A percentile compares a stretch with the other conserved stretches of the same genome.
phyloP scores from a whole-genome alignment of 306 rosid species.

The Leucaena leucocephala region DNA sequence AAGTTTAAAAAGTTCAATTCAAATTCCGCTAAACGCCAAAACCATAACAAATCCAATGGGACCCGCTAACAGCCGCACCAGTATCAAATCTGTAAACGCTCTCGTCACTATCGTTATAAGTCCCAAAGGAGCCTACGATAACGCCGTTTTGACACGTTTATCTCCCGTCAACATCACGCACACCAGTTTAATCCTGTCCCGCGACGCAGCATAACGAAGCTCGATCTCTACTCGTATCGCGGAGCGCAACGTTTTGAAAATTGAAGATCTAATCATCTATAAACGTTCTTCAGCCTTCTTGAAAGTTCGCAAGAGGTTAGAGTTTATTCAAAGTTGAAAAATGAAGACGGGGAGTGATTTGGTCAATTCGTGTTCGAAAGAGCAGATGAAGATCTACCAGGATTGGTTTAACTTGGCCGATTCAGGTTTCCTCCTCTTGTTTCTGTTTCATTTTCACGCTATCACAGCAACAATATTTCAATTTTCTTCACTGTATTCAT shows the following conservation, averaged over 20 bases:
- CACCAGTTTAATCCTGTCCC: background rate
- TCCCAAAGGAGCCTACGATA: slow-evolving; percentile 15
- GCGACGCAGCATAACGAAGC: background rate
- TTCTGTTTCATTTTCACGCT: background rate
- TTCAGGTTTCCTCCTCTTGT: slow-evolving; percentile 54
- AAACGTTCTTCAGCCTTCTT: background rate
- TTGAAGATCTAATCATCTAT: background rate
- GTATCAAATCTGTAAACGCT: background rate
- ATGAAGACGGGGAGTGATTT: slow-evolving; percentile 62
- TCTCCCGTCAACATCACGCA: slow-evolving; percentile 14
- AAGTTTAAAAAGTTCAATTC: slow-evolving; percentile 36
- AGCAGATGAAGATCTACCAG: slow-evolving; percentile 62
- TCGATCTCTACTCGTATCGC: background rate
- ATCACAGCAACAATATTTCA: background rate
- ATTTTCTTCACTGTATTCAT: background rate
- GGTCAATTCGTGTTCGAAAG: slow-evolving; percentile 53
- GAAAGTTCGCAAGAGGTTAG: background rate
- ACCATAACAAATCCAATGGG: slow-evolving; percentile 20
- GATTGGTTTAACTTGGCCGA: slow-evolving; percentile 86
- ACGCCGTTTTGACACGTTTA: background rate
- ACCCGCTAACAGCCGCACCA: background rate
- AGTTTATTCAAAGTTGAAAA: background rate
- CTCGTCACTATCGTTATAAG: background rate
- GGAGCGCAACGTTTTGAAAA: background rate
- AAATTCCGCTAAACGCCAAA: background rate